Percentiles rank a stretch among this genome's conserved stretches.
These are phyloP conservation scores for Glonium stellatum DNA, from an alignment of 495 filamentous ascomycete species.

Conservation along the genomic window DNA sequence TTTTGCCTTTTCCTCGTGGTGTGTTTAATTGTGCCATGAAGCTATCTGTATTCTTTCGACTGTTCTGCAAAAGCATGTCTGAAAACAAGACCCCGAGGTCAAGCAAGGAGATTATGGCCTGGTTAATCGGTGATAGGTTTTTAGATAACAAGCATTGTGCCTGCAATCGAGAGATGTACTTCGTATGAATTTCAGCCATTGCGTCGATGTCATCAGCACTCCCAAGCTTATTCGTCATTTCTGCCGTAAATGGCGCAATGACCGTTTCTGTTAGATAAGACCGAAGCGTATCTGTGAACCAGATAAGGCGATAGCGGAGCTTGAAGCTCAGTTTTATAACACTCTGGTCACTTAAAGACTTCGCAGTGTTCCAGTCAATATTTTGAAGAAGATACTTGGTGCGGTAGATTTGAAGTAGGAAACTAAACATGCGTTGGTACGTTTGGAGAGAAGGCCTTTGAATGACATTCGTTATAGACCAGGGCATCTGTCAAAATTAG, in stretches of 20 bases:
- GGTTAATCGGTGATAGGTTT: constrained; percentile 31
- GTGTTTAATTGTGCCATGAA: background rate
- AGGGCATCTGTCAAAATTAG: constrained; percentile 48
- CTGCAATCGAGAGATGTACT: constrained; percentile 54
- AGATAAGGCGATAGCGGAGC: constrained; percentile 67
- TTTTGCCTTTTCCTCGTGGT: constrained; percentile 1
- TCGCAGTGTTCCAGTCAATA: constrained; percentile 41
- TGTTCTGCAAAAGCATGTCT: constrained; percentile 32
- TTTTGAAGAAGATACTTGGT: constrained; percentile 62
- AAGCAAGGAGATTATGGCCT: constrained; percentile 32
- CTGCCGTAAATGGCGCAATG: constrained; percentile 48
- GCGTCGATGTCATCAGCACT: constrained; percentile 68
- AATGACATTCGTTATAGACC: constrained; percentile 82
- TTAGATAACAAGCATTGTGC: constrained; percentile 59
- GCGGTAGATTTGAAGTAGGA: constrained; percentile 70
- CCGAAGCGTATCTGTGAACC: constrained; percentile 69
- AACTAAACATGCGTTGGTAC: constrained; percentile 65
- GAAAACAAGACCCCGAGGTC: constrained; percentile 49
- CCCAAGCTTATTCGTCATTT: constrained; percentile 48
- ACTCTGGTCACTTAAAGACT: constrained; percentile 17
- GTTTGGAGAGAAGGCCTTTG: constrained; percentile 49
- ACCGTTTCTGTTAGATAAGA: constrained; percentile 70
- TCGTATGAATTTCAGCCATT: constrained; percentile 65
- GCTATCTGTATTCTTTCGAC: background rate
- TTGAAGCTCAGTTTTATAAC: constrained; percentile 49